Evolutionary conservation across 306 rosid genomes (phyloP).

Genomic region (Prunus salicina): DNA sequence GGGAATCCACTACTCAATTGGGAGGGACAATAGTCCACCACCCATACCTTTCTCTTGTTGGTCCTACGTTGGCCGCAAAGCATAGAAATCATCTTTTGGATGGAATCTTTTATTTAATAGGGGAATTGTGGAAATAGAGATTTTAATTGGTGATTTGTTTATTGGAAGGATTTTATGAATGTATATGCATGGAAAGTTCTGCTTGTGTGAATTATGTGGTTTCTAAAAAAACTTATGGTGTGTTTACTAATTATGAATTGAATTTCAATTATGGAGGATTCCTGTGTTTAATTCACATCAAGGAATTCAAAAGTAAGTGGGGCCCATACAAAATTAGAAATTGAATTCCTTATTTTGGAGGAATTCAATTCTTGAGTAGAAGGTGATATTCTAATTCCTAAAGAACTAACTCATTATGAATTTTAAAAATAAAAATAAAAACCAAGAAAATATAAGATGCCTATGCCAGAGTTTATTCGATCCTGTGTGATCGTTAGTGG

Average conservation of each 20-base stretch:
- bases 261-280: too few species aligned
- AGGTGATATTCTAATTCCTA: too few species aligned
- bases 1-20: slow-evolving; percentile 36
- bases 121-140: background rate
- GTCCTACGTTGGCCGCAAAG: slow-evolving; percentile 35
- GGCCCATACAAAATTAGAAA: too few species aligned
- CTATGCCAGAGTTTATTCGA: too few species aligned
- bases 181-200: slow-evolving; percentile 11
- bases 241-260: too few species aligned
- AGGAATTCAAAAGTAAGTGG: too few species aligned
- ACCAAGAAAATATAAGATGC: too few species aligned
- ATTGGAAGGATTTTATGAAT: background rate
- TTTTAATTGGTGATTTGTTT: background rate
- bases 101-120: slow-evolving; percentile 1
- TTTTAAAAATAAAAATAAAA: too few species aligned
- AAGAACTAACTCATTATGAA: too few species aligned
- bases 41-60: slow-evolving; percentile 3
- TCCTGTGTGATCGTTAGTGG: too few species aligned
- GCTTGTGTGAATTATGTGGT: slow-evolving; percentile 10
- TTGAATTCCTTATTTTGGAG: too few species aligned
- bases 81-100: slow-evolving; percentile 20
- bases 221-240: background rate
- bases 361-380: too few species aligned
- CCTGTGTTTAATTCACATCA: background rate
- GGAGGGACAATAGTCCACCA: slow-evolving; percentile 18